phyloP scores from a whole-genome alignment of 2,329 filamentous ascomycete genomes.

The Ascochyta viciae-villosae region DNA sequence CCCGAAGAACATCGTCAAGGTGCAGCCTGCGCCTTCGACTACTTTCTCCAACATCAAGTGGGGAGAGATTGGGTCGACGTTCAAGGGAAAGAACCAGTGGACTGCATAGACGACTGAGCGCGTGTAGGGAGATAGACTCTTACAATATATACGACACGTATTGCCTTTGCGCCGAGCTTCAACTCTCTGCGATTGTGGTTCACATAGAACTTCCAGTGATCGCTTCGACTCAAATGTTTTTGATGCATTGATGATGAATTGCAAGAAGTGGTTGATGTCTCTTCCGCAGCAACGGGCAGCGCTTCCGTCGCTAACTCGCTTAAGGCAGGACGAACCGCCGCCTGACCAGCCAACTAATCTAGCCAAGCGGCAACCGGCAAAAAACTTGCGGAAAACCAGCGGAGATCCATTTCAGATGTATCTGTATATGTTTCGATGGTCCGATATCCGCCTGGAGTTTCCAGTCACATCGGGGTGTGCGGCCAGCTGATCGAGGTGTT shows the following conservation, averaged over 20 bases:
- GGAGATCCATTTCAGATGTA: not conserved
- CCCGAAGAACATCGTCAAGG: constrained; percentile 56
- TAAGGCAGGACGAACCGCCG: not conserved
- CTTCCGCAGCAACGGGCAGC: not conserved
- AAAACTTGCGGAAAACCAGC: not conserved
- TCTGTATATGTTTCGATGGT: not conserved
- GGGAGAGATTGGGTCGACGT: constrained; percentile 67
- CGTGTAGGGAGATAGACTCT: not conserved
- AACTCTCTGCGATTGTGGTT: too few species aligned
- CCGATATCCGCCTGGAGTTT: not conserved
- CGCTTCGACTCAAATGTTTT: not conserved
- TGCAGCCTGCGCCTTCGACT: constrained; percentile 59
- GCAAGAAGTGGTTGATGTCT: not conserved
- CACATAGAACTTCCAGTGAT: too few species aligned
- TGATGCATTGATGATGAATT: not conserved
- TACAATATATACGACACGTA: not conserved
- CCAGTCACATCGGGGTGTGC: not conserved
- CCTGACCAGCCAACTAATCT: not conserved
- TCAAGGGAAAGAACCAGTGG: constrained; percentile 32
- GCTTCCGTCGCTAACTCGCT: not conserved
- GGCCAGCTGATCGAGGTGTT: not conserved
- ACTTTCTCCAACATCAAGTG: constrained; percentile 65
- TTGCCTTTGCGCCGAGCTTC: too few species aligned
- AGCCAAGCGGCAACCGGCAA: not conserved
- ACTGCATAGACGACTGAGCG: constrained; percentile 18